Conservation (phyloP, 176 grass and related monocot species). For the sorghum (Sorghum bicolor) region Sorghum_bicolor_NCBIv3 NC_012878.2:49297001-49297500, state of each 20-base stretch:
- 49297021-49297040: background rate
- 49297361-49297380: conserved; percentile 7
- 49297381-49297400: conserved; percentile 4
- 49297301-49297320: background rate
- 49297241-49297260: background rate
- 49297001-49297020: background rate
- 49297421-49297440: background rate
- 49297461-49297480: background rate
- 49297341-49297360: background rate
- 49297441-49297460: background rate
- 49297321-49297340: background rate
- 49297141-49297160: background rate
- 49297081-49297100: background rate
- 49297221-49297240: conserved; percentile 28
- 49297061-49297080: background rate
- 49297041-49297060: background rate
- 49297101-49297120: background rate
- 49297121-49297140: background rate
- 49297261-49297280: conserved; percentile 20
- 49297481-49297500: background rate
- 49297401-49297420: conserved; percentile 23
- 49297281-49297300: background rate
- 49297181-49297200: conserved; percentile 80
- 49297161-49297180: conserved; percentile 41
- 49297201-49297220: conserved; percentile 54